Base-by-base conservation (phyloP, 495 filamentous ascomycete genomes). In the Clohesyomyces aquaticus region DNA sequence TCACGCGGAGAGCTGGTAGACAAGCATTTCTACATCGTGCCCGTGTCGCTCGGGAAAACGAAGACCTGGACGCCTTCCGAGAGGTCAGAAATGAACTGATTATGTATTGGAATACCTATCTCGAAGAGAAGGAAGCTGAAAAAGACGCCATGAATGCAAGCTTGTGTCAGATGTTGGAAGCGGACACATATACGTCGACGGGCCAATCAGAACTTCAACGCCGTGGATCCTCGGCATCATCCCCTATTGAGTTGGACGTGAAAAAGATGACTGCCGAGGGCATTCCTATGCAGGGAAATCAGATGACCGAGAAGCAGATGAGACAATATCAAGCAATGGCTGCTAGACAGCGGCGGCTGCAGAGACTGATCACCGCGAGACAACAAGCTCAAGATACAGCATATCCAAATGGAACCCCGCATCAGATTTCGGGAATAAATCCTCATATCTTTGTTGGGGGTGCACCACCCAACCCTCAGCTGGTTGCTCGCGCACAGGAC, bases 71-170 rank as follows among this genome's bases (percentile, higher is more conserved):
- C 11, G 67, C 45, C 9, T 70, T 70, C 43, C 47, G 59, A 9
- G 55, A 66, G 8, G 54, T 70, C 1, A 56, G 67, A 14, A 63
- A 70, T 16, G 62, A 70, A 28, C 58, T 70, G 4, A 66, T 70
- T 38, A 21, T 47, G 9, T 59, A 66, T 53, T 70, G 67, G 67
- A 21, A 59, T n/a, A 14, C 27, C 4, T 66, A 70, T 55, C 62
- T 70, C 19, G 62, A 66, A 12, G 19, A 50, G 14, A 58, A 70
- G 58, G 63, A 70, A 16, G 10, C 4, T 8, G 66, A 59, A 46
- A 65, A 61, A 25, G 35, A 53, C 4, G 42, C 29, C 0, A 62
- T 70, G 47, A 56, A 59, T 48, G 9, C n/a, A 4, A 48, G 9
- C 3, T 35, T 66, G n/a, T 12, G 42, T 32, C 21, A 26, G 1